Evolutionary conservation across 2,329 filamentous ascomycete genomes (phyloP).

Genomic region (Cercospora sojina): DNA sequence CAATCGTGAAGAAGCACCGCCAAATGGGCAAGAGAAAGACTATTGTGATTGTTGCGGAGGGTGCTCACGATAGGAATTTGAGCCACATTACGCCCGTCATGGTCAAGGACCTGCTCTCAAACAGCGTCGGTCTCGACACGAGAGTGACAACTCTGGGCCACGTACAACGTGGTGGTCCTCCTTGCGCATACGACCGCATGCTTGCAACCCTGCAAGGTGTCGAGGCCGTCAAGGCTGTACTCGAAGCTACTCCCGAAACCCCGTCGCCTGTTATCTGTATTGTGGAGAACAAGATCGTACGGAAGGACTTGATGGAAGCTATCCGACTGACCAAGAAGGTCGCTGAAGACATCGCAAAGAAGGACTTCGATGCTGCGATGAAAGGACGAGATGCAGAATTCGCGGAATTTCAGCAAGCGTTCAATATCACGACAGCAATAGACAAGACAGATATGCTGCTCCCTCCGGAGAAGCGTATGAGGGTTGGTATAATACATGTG

Average conservation of each 20-base stretch:
- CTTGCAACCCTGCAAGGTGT: constrained; percentile 90
- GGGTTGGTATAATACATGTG: constrained; percentile 93
- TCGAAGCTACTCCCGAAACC: constrained; percentile 83
- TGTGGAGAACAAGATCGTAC: constrained; percentile 94
- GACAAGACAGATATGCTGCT: constrained; percentile 68
- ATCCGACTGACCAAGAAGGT: constrained; percentile 84
- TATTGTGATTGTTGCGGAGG: constrained; percentile 96
- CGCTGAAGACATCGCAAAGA: constrained; percentile 73
- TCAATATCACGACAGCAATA: constrained; percentile 84
- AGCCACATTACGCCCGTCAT: constrained; percentile 77
- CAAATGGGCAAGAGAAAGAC: constrained; percentile 91
- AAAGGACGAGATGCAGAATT: constrained; percentile 87
- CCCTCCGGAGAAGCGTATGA: constrained; percentile 77
- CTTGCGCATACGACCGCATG: constrained; percentile 92
- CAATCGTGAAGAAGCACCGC: constrained; percentile 76
- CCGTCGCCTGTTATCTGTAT: constrained; percentile 95
- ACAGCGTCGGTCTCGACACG: constrained; percentile 80
- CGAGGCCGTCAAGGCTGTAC: constrained; percentile 86
- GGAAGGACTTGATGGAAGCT: constrained; percentile 84
- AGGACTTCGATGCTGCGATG: constrained; percentile 88
- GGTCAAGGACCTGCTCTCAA: constrained; percentile 85
- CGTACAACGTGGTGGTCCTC: constrained; percentile 91
- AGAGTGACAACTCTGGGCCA: constrained; percentile 93
- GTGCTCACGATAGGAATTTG: constrained; percentile 79
- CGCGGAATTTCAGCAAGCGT: constrained; percentile 85